Evolutionary conservation across 2,329 filamentous ascomycete species (phyloP), one percentile per base, ranked within the genome.

Genomic region (Lecanicillium sp.): DNA sequence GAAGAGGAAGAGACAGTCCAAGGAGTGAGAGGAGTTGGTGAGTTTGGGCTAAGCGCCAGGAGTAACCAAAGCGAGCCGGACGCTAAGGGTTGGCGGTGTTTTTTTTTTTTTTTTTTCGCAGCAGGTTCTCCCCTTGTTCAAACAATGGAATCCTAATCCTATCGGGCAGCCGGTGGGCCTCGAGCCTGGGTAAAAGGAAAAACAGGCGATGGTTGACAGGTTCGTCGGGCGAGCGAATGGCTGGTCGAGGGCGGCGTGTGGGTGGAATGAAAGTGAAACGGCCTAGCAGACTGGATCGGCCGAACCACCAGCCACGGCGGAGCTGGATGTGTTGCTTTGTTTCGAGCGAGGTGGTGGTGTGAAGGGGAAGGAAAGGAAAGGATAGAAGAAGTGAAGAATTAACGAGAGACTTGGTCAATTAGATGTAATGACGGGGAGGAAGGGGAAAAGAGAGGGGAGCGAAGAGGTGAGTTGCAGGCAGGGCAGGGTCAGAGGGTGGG

Each of bases 301-400:
- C 36, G 44, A 47, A 33, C 36, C 44, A 46, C 44, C 30, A 44
- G 12, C 21, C 29, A 41, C 26, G 4, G 4, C 32, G 14, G 17
- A 33, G 10, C 27, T 17, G 24, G 6, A 7, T 40, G 27, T 20
- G 9, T 21, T 35, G n/a, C n/a, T n/a, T n/a, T n/a, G n/a, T 33
- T 11, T 41, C 11, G n/a, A 20, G 12, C 11, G 9, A n/a, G 26
- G n/a, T 12, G 12, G 9, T 19, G 37, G 10, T 12, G 24, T 23
- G 21, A 15, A 36, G 24, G 14, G n/a, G 5, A 21, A 33, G 61
- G 55, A 56, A 63, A 59, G 44, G 39, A 33, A 55, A 52, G 49
- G 51, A 49, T 48, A 42, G 43, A 51, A 51, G 44, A 44, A n/a
- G n/a, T n/a, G n/a, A n/a, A 36, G 24, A 45, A 44, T 27, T 15